Evolutionary conservation across 2,329 filamentous ascomycete species (phyloP), one percentile per base, ranked within the genome.

Genomic region (Tolypocladium tundrense): DNA sequence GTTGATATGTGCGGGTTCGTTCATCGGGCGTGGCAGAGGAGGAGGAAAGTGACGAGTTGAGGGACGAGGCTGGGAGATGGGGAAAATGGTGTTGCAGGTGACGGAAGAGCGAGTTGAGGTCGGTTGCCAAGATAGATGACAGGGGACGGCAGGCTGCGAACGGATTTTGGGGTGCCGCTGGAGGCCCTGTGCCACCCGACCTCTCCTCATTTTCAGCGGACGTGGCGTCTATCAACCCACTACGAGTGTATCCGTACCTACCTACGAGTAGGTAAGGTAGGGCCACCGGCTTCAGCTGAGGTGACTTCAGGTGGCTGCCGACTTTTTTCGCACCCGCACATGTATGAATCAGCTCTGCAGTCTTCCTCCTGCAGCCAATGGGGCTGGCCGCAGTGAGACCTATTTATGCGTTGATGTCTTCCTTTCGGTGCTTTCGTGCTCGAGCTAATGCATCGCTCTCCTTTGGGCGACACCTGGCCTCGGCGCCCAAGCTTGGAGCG

Each of bases 1-100:
- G 59, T 59, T 55, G 57, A 56, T 33, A 50, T 45, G 37, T 35
- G 52, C 55, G 24, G 42, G 57, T 8, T 54, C 55, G 57, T 35
- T 61, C 59, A 60, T 60, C 50, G 53, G 57, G 37, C 53, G 57
- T 33, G 50, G 41, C 19, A 40, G 35, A 39, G 13, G 35, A 13
- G 6, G 21, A 31, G 40, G 59, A n/a, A 50, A 51, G 52, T 43
- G 41, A 54, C 35, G 52, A 24, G 41, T 45, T 51, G 48, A 35
- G 48, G 48, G 31, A 35, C 3, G 48, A 31, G 16, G 31, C 48
- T 21, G 16, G 48, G 31, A n/a, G 48, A 35, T 5, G 48, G 13
- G 13, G 48, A 51, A 51, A 51, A 35, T 51, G 31, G 19, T 19
- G 43, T 27, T 33, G 45, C 45, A n/a, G 27, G 27, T 21, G 48